phyloP scores from a whole-genome alignment of 2,329 filamentous ascomycete species.

The Pseudogymnoascus sp. region DNA sequence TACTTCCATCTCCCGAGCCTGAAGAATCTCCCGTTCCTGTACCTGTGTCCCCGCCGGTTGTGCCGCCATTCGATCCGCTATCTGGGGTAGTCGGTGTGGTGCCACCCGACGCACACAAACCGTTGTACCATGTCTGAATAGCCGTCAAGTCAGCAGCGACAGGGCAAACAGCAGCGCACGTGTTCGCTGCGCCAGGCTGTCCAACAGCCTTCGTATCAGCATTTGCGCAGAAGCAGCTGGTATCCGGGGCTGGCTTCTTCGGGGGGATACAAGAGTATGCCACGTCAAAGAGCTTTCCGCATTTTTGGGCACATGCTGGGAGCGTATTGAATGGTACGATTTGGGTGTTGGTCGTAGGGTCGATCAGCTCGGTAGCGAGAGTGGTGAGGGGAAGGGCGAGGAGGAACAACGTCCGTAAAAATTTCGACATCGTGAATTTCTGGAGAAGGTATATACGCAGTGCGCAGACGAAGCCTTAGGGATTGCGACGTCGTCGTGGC shows the following conservation, averaged over 20 bases:
- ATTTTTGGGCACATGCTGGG: constrained; percentile 53
- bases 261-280: constrained; percentile 63
- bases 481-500: background rate
- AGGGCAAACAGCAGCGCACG: background rate
- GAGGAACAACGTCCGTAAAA: constrained; percentile 4
- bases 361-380: background rate
- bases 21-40: background rate
- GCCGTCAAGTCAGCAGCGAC: constrained; percentile 40
- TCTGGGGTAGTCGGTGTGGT: constrained; percentile 12
- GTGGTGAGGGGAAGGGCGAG: constrained; percentile 7
- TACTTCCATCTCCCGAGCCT: background rate
- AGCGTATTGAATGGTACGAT: constrained; percentile 50
- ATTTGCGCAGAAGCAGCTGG: constrained; percentile 67
- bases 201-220: constrained; percentile 17
- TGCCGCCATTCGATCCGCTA: background rate
- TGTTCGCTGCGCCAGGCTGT: background rate
- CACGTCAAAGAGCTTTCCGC: constrained; percentile 57
- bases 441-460: background rate
- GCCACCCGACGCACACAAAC: constrained; percentile 49
- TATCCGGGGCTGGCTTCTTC: constrained; percentile 44
- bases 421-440: background rate
- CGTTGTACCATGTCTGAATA: constrained; percentile 63
- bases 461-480: background rate
- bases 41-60: background rate
- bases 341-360: constrained; percentile 18